Conservation (phyloP, 805 yeast genomes). For the Wickerhamomyces rabaulensis region DNA sequence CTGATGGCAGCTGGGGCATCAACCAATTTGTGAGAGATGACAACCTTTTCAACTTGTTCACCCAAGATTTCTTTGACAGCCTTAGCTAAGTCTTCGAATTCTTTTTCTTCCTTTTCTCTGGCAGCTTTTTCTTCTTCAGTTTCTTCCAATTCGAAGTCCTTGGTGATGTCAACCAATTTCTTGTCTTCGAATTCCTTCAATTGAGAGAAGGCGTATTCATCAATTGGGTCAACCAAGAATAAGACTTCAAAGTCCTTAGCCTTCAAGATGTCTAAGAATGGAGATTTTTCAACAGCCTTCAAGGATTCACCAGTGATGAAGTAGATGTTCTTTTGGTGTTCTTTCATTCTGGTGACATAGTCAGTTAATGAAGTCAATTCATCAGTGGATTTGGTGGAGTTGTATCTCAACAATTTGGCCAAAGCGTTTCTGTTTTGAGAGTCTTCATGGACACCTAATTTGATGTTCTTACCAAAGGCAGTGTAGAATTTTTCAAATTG, state of each 20-base stretch:
- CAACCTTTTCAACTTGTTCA: constrained; percentile 98
- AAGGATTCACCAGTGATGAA: constrained; percentile 98
- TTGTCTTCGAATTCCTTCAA: constrained; percentile 99
- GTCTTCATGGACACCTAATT: constrained; percentile 99
- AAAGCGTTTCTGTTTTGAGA: constrained; percentile 94
- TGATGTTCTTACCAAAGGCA: constrained; percentile 96
- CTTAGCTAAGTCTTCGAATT: constrained; percentile 89
- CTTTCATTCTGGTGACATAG: constrained; percentile 99
- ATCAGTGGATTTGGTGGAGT: constrained; percentile 93
- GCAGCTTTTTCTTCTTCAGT: constrained; percentile 94
- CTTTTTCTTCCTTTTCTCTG: constrained; percentile 91
- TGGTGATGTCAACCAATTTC: constrained; percentile 97
- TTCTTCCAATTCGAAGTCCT: constrained; percentile 98
- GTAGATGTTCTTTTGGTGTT: constrained; percentile 99
- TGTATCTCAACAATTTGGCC: constrained; percentile 94
- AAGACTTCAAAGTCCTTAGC: constrained; percentile 98
- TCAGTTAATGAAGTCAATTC: constrained; percentile 93
- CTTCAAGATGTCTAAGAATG: constrained; percentile 97
- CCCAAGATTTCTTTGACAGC: constrained; percentile 96
- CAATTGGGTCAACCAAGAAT: constrained; percentile 98
- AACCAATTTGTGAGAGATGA: constrained; percentile 93
- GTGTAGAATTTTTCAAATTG: constrained; percentile 97
- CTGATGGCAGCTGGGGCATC: constrained; percentile 99
- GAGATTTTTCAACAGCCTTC: constrained; percentile 98
- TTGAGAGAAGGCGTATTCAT: constrained; percentile 99